Base-by-base conservation (phyloP, 805 yeast species). In the Yarrowia alimentaria region DNA sequence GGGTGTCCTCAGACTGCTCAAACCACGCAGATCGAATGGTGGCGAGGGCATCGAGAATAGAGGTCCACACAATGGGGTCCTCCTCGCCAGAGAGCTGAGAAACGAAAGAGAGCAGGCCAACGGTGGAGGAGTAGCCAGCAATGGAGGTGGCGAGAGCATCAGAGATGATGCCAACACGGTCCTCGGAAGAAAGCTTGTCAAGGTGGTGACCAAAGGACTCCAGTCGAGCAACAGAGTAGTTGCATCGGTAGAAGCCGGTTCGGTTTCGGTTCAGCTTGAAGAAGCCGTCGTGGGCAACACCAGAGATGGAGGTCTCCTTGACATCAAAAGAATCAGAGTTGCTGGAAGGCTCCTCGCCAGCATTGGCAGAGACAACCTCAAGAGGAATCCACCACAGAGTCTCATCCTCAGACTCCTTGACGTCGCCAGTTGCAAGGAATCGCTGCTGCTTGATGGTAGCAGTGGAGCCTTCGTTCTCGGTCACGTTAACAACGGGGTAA, bases 131-230 rank as follows among this genome's bases (percentile, higher is more conserved):
- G 59, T 76, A 75, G 22, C 93, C 93, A 14, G 91, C 80, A 20
- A 80, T 69, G 5, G 91, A 79, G 57, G 84, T 72, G 7, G 87
- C 77, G 48, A 76, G 79, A 14, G 85, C 85, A 68, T 85, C 94
- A n/a, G 90, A 84, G 40, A 85, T 83, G 58, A 83, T 73, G 33
- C 90, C 91, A 52, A 83, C 79, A 66, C 87, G 79, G 66, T 85
- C 94, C 63, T 82, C 85, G 48, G 81, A 83, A 9, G 87, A 74
- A 59, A 85, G 73, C 58, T 75, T 68, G 31, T 79, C 80, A 9
- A 72, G 72, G 31, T 74, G 75, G 55, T 75, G 62, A 51, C 87
- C 87, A 58, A 85, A 73, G 63, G 81, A 80, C 42, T 71, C 68
- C 81, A 89, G 81, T 64, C 90, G 79, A 40, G 76, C 81, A 33